Evolutionary conservation across 805 yeast species (phyloP).

Genomic region (Lipomyces chichibuensis): DNA sequence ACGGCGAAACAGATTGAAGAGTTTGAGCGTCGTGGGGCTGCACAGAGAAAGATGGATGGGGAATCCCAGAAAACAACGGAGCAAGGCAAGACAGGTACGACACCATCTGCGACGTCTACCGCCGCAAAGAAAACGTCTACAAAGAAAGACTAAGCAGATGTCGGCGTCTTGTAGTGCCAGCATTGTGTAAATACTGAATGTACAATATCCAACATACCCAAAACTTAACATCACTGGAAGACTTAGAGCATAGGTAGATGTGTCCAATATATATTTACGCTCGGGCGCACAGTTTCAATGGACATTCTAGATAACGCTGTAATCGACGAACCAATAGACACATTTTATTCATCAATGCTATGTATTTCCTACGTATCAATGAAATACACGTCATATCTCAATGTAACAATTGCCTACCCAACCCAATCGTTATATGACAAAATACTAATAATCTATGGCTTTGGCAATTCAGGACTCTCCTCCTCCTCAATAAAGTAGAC

Average conservation of each 20-base stretch:
- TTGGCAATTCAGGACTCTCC: neutral
- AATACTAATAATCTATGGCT: neutral
- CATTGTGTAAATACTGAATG: neutral
- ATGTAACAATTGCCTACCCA: neutral
- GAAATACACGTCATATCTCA: neutral
- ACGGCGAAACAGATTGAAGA: slow-evolving; percentile 61
- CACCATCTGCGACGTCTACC: neutral
- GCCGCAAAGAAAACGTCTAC: neutral
- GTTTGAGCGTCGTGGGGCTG: slow-evolving; percentile 60
- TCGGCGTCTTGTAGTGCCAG: neutral
- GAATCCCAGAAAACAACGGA: neutral
- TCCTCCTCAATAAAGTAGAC: neutral
- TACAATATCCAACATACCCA: neutral
- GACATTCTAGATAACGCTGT: neutral
- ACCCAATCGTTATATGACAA: neutral
- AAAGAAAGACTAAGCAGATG: neutral
- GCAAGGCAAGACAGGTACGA: neutral
- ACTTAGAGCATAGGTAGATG: neutral
- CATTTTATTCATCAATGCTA: neutral
- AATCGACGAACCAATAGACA: neutral
- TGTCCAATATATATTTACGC: neutral
- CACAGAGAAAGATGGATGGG: slow-evolving; percentile 44
- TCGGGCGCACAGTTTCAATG: neutral
- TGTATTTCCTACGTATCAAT: neutral
- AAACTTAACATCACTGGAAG: neutral